A percentile compares a stretch with the other conserved stretches of the same genome.
Evolutionary conservation across 2,329 filamentous ascomycete species (phyloP).

Genomic region (Colletotrichum sp.): DNA sequence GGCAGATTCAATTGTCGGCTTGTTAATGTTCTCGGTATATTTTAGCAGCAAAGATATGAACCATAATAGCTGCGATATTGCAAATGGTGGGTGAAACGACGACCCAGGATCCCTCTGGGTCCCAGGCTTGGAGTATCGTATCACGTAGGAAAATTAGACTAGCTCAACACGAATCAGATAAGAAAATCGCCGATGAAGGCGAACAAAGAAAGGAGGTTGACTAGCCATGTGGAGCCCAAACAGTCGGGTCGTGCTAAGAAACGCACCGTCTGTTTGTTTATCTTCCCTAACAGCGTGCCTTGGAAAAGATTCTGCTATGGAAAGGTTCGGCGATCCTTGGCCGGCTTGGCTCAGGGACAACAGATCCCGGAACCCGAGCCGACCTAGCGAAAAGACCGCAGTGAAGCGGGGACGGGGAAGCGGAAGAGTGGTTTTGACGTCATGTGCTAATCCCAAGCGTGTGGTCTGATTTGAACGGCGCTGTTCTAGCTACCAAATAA

Average conservation of each 20-base stretch:
- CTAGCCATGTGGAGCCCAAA: background rate
- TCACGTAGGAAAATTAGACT: background rate
- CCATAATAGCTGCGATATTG: background rate
- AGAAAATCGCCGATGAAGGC: background rate
- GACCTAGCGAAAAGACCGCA: background rate
- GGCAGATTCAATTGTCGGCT: too few species aligned
- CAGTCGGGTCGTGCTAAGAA: background rate
- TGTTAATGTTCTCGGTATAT: rapidly evolving
- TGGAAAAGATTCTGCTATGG: rapidly evolving
- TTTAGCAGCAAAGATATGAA: background rate
- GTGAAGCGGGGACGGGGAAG: background rate
- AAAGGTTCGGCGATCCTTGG: background rate
- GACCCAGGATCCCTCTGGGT: rapidly evolving
- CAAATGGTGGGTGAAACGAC: background rate
- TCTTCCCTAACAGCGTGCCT: background rate
- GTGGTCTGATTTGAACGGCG: background rate
- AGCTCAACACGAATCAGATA: background rate
- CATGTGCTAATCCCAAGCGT: background rate
- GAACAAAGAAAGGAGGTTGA: background rate
- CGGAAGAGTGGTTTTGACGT: background rate
- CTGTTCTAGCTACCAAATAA: background rate
- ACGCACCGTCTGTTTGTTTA: background rate
- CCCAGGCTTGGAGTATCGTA: background rate
- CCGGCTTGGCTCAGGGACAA: background rate
- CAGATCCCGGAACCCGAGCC: background rate